Percentiles rank a stretch among this genome's conserved stretches.
Evolutionary conservation across 306 rosid genomes (phyloP).

Genomic region (Fragaria vesca): DNA sequence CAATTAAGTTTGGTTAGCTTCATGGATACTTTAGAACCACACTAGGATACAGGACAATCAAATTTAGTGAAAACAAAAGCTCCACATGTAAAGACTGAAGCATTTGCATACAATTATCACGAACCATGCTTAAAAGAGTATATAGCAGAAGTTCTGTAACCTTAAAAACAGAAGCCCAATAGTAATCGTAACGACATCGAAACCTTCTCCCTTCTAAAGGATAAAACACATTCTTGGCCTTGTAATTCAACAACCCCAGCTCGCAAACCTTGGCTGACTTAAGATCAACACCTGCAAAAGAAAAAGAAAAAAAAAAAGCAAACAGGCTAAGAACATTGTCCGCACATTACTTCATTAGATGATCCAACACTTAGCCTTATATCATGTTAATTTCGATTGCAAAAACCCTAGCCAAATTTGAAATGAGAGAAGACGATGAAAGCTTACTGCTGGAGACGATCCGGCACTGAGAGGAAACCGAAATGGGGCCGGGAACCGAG

Average conservation of each 20-base stretch:
- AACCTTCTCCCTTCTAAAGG: slow-evolving; percentile 70
- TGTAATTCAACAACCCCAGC: slow-evolving; percentile 73
- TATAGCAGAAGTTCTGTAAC: slow-evolving; percentile 30
- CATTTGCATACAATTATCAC: not conserved
- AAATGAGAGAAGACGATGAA: not conserved
- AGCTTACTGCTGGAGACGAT: slow-evolving; percentile 79
- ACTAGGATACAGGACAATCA: not conserved
- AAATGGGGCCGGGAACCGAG: slow-evolving; percentile 52
- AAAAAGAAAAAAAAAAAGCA: not conserved
- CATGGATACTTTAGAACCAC: not conserved
- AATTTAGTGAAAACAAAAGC: not conserved
- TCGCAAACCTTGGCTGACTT: slow-evolving; percentile 91
- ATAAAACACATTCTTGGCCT: slow-evolving; percentile 69
- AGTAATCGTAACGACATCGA: slow-evolving; percentile 87
- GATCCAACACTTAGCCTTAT: not conserved
- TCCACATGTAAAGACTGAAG: not conserved
- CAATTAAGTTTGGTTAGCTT: not conserved
- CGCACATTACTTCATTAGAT: not conserved
- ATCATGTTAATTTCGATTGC: not conserved
- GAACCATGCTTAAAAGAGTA: not conserved
- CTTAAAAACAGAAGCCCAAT: slow-evolving; percentile 94
- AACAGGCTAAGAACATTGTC: not conserved
- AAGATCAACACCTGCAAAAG: slow-evolving; percentile 80
- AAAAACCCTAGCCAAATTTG: not conserved
- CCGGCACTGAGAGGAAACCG: slow-evolving; percentile 78